Evolutionary conservation across 495 filamentous ascomycete species (phyloP).

Genomic region (Paragyromitra xinjiangensis): DNA sequence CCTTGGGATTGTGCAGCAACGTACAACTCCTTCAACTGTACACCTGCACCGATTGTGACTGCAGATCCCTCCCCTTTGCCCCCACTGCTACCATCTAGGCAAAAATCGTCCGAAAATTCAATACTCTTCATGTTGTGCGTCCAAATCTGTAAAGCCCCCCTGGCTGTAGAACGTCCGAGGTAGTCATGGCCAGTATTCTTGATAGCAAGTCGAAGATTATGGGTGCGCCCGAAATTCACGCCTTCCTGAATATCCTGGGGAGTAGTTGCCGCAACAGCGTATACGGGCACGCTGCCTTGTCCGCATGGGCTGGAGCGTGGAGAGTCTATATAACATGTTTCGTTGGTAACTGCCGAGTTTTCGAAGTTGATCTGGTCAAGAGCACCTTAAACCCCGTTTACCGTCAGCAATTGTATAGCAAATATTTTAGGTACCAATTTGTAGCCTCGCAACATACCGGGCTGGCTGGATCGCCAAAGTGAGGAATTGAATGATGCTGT

Average conservation of each 20-base stretch:
- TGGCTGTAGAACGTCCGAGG: slow-evolving; percentile 51
- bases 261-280: slow-evolving; percentile 52
- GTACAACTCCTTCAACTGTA: slow-evolving; percentile 53
- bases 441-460: slow-evolving; percentile 30
- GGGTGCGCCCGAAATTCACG: slow-evolving; percentile 54
- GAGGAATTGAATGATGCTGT: slow-evolving; percentile 33
- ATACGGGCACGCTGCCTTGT: slow-evolving; percentile 56
- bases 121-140: slow-evolving; percentile 61
- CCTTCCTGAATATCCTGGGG: slow-evolving; percentile 56
- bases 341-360: slow-evolving; percentile 44
- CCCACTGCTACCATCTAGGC: slow-evolving; percentile 38
- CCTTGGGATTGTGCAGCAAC: slow-evolving; percentile 37
- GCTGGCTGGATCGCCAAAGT: slow-evolving; percentile 48
- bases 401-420: slow-evolving; percentile 17
- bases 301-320: slow-evolving; percentile 45
- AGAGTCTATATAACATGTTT: slow-evolving; percentile 53
- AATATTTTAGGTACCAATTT: neutral
- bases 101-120: slow-evolving; percentile 56
- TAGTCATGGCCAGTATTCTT: slow-evolving; percentile 59
- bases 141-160: slow-evolving; percentile 66
- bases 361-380: slow-evolving; percentile 49
- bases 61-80: slow-evolving; percentile 27
- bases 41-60: slow-evolving; percentile 56
- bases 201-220: slow-evolving; percentile 56
- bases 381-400: slow-evolving; percentile 30